These are phyloP conservation scores for Chenopodium berlandieri DNA, from an alignment of 148 eudicot species.

Conservation along the genomic window DNA sequence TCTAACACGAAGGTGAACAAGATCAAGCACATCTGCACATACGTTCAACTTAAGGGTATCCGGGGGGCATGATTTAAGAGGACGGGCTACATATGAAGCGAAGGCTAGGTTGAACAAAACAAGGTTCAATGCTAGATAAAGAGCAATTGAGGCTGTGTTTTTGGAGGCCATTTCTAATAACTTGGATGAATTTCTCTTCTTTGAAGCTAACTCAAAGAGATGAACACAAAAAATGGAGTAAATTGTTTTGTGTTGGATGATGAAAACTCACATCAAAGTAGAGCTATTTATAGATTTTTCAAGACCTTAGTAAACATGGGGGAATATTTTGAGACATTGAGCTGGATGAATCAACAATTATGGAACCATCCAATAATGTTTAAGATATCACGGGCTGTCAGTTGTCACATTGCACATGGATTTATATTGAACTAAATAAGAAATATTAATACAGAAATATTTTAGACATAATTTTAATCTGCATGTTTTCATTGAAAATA, in stretches of 20 bases:
- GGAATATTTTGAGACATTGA: neutral
- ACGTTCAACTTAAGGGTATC: slow-evolving; percentile 4
- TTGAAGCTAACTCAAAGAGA: too few relatives aligned
- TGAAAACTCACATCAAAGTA: neutral
- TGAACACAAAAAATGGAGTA: too few relatives aligned
- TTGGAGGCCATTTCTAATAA: neutral
- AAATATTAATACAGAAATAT: too few relatives aligned
- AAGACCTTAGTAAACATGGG: neutral
- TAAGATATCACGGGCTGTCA: neutral
- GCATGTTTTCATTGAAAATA: too few relatives aligned
- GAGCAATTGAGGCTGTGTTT: neutral
- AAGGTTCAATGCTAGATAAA: slow-evolving; percentile 4
- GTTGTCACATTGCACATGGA: neutral
- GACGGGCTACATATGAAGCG: neutral
- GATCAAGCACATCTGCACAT: slow-evolving; percentile 8
- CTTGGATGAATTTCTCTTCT: neutral
- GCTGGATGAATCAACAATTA: neutral
- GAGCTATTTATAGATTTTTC: neutral
- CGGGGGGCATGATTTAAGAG: neutral
- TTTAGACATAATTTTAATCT: too few relatives aligned
- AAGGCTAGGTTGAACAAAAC: neutral
- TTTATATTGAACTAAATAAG: too few relatives aligned
- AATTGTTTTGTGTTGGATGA: neutral
- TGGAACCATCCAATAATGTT: neutral
- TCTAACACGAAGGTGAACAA: neutral